These are phyloP conservation scores for Castanospermum australe DNA, from an alignment of 306 rosid genomes.

Conservation along the genomic window DNA sequence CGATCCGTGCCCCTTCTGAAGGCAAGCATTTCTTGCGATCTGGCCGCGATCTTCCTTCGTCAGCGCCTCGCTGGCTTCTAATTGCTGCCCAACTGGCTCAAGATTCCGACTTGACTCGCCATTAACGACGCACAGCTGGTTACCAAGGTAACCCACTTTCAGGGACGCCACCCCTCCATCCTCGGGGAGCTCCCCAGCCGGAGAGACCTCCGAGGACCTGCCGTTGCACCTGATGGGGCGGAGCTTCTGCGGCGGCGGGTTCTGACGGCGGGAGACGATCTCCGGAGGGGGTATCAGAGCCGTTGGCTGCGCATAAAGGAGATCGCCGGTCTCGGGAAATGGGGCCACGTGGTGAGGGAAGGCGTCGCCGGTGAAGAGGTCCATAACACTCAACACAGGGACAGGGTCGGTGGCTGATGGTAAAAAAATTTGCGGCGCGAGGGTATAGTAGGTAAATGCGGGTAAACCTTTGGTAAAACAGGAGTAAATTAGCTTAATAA, in stretches of 20 bases:
- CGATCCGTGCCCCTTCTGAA: conserved; percentile 15
- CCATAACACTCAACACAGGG: not conserved
- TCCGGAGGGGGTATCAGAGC: conserved; percentile 26
- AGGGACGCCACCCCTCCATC: not conserved
- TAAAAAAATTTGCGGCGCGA: conserved; percentile 18
- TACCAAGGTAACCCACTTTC: conserved; percentile 1
- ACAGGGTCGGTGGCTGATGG: not conserved
- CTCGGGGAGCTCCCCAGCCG: not conserved
- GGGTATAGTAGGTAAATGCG: too few species aligned
- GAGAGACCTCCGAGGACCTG: conserved; percentile 38
- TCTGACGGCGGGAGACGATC: conserved; percentile 9
- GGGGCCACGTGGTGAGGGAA: conserved; percentile 47
- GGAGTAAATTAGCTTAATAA: too few species aligned
- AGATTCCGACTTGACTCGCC: not conserved
- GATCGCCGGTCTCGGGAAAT: conserved; percentile 46
- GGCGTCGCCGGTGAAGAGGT: conserved; percentile 39
- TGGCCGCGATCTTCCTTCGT: not conserved
- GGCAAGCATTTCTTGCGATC: not conserved
- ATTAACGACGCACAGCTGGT: conserved; percentile 2
- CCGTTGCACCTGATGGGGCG: conserved; percentile 53
- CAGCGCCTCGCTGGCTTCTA: not conserved
- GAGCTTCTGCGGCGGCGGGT: conserved; percentile 57
- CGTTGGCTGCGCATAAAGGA: conserved; percentile 35
- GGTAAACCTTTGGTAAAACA: too few species aligned
- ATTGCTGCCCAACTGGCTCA: not conserved